Base-by-base conservation (phyloP, 805 yeast species). In the Wickerhamiella bombiphila region DNA sequence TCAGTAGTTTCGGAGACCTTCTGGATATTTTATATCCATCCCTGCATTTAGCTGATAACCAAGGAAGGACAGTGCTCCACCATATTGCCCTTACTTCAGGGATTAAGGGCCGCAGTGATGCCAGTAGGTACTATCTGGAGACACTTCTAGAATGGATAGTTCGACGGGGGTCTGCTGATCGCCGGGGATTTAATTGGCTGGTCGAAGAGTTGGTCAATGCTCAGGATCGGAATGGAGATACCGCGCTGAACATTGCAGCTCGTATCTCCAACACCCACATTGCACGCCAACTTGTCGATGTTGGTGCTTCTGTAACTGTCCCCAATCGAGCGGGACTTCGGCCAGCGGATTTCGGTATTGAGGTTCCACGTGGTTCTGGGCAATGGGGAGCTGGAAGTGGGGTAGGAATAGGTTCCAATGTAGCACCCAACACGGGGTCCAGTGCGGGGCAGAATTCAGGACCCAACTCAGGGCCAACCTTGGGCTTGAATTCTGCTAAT, bases 211-310 rank as follows among this genome's bases (percentile, higher is more conserved):
- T 91, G 48, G 76, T 88, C 37, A 88, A 91, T 54, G 79, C 80
- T n/a, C 81, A 78, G 45, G 98, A 91, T 59, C 65, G 74, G 38
- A 86, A 86, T 51, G 98, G 98, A 19, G 95, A 91, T 55, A 91
- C 98, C 0, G 86, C 95, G 34, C 64, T 91, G 42, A 93, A 86
- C 53, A 80, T 91, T 39, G 93, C 93, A 0, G 91, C 96, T 0
- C 70, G 93, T 49, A 72, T 91, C 19, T 93, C 93, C 6, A 80
- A 81, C 54, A 72, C 74, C 34, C 74, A 79, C 32, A 70, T 91
- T 39, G 86, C 80, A 7, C 82, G 80, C 44, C 81, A 79, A 44
- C 65, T 91, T 35, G 57, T 91, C 36, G 86, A 81, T 44, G 79
- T 81, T 39, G 95, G 96, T 26, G 96, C 96, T 1, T 80, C 86